Base-by-base conservation (phyloP, 2,329 filamentous ascomycete genomes). In the Septoria linicola region DNA sequence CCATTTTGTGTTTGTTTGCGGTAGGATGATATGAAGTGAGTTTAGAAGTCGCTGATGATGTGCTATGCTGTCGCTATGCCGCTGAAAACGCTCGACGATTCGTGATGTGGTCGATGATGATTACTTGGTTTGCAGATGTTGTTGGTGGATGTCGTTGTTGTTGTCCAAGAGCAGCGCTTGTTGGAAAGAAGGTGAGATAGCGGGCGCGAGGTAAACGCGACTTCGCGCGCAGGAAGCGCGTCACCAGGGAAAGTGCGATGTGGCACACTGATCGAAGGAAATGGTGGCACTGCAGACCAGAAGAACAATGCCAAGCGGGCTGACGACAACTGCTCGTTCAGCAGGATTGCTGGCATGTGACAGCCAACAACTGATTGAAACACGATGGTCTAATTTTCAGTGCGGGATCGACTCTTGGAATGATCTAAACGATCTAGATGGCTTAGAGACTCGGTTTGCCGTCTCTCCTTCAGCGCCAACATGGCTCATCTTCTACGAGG, bases 401-500 rank as follows among this genome's bases (percentile, higher is more conserved):
- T n/a, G n/a, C n/a, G n/a, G n/a, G n/a, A n/a, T n/a, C n/a, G n/a
- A n/a, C n/a, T n/a, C n/a, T n/a, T n/a, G n/a, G n/a, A n/a, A n/a
- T n/a, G n/a, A n/a, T n/a, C n/a, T n/a, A n/a, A n/a, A n/a, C n/a
- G n/a, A n/a, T n/a, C n/a, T n/a, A n/a, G n/a, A n/a, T n/a, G n/a
- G n/a, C n/a, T n/a, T n/a, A n/a, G n/a, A n/a, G n/a, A n/a, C n/a
- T n/a, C n/a, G n/a, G n/a, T n/a, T n/a, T n/a, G n/a, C n/a, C n/a
- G n/a, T n/a, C n/a, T n/a, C n/a, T n/a, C n/a, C n/a, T n/a, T n/a
- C n/a, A n/a, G n/a, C n/a, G n/a, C n/a, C n/a, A n/a, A n/a, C n/a
- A 96, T 96, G 91, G 84, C 91, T 49, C 83, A 87, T 63, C 92
- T 97, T 68, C 76, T 99, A 57, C 81, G 93, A 68, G 87, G 88